Conservation (phyloP, 2,329 filamentous ascomycete genomes). For the Neurospora sp. region DNA sequence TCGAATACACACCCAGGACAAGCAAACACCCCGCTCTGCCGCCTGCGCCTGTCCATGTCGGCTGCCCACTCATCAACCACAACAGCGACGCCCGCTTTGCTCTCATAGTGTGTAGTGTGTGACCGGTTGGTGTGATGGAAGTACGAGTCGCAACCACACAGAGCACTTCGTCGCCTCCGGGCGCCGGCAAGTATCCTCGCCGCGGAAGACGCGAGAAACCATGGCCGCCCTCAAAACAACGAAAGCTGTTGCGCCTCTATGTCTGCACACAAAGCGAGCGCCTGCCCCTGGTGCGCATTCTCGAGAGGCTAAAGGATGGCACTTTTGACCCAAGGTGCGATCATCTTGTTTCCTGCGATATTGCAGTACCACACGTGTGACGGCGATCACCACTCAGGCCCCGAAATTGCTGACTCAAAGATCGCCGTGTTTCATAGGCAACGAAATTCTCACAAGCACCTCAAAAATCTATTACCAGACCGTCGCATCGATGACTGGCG, state of each 20-base stretch:
- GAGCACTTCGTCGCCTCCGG: background rate
- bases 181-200: constrained; percentile 11
- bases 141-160: background rate
- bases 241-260: constrained; percentile 18
- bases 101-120: background rate
- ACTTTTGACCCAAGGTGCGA: constrained; percentile 18
- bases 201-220: constrained; percentile 19
- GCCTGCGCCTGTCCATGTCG: background rate
- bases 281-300: constrained; percentile 17
- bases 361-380: background rate
- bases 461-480: constrained; percentile 18
- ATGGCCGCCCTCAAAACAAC: constrained; percentile 19
- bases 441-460: constrained; percentile 20
- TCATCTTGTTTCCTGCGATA: background rate
- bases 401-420: constrained; percentile 5
- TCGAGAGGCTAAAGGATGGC: constrained; percentile 18
- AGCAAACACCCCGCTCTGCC: background rate
- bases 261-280: constrained; percentile 20
- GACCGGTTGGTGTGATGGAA: background rate
- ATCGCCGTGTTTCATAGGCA: constrained; percentile 10
- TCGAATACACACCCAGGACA: background rate
- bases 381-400: background rate
- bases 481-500: constrained; percentile 20
- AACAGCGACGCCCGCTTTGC: background rate
- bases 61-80: background rate